phyloP scores from a whole-genome alignment of 345 rosid genomes.

The Corymbia maculata region DNA sequence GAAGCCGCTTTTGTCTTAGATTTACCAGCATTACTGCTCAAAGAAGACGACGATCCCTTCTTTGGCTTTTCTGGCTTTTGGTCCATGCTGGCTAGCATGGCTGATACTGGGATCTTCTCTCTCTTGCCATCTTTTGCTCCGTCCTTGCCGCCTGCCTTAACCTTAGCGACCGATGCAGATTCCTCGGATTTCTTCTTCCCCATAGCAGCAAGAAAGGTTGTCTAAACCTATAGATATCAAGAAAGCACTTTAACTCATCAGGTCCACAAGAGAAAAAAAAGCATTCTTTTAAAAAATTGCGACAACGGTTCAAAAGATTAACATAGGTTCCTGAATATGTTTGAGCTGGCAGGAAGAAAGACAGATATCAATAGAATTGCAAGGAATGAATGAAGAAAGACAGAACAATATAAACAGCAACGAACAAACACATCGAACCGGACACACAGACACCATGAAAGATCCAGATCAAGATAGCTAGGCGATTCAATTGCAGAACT shows the following conservation, averaged over 20 bases:
- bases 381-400: not conserved
- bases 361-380: not conserved
- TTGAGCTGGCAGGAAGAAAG: not conserved
- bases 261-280: not conserved
- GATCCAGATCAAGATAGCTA: not conserved
- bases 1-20: conserved; percentile 42
- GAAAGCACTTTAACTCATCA: not conserved
- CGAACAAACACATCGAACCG: not conserved
- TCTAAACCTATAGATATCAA: not conserved
- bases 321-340: not conserved
- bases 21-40: conserved; percentile 8
- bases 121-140: conserved; percentile 42
- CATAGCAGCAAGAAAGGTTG: conserved; percentile 17
- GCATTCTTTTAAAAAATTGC: not conserved
- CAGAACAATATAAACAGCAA: not conserved
- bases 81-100: conserved; percentile 83
- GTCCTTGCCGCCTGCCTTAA: conserved; percentile 45
- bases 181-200: conserved; percentile 74
- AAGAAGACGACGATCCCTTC: conserved; percentile 45
- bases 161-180: conserved; percentile 27
- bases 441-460: not conserved
- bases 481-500: not conserved
- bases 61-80: conserved; percentile 65
- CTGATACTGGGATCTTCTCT: conserved; percentile 66
- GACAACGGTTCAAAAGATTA: not conserved